Conservation (phyloP, 73 alveolate genomes). For the Tetrahymena malaccensis region DNA sequence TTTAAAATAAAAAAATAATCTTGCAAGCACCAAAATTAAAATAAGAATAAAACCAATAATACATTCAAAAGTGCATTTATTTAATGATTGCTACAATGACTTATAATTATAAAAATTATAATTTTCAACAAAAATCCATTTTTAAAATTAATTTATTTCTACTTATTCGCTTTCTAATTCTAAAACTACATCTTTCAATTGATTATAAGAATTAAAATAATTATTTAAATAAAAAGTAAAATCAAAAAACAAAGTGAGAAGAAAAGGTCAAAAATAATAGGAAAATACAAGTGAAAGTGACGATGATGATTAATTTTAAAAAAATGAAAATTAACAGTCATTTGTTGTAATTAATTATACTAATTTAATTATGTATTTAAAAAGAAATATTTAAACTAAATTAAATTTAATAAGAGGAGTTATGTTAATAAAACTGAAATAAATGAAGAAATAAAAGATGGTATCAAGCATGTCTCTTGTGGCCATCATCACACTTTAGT, state of each 20-base stretch:
- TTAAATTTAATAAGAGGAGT: neutral
- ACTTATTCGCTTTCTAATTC: no score
- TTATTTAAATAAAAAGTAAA: neutral
- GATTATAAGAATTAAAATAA: neutral
- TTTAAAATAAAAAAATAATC: no score
- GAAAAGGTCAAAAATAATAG: neutral
- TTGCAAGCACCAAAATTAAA: no score
- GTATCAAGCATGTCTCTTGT: conserved; percentile 17
- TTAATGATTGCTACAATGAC: no score
- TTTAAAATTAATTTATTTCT: no score
- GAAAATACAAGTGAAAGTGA: neutral
- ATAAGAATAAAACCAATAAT: no score
- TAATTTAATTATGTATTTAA: no score
- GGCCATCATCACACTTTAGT: conserved; percentile 44
- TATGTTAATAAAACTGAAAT: neutral
- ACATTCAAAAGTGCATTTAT: no score
- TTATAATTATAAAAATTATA: no score
- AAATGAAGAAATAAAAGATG: neutral
- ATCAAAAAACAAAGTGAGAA: neutral
- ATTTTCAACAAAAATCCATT: no score
- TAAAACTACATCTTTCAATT: no score
- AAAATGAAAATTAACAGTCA: neutral
- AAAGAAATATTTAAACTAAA: no score
- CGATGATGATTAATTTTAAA: neutral
- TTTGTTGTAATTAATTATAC: neutral